Base-by-base conservation (phyloP, 2,329 filamentous ascomycete genomes). In the Talaromyces pinophilus region DNA sequence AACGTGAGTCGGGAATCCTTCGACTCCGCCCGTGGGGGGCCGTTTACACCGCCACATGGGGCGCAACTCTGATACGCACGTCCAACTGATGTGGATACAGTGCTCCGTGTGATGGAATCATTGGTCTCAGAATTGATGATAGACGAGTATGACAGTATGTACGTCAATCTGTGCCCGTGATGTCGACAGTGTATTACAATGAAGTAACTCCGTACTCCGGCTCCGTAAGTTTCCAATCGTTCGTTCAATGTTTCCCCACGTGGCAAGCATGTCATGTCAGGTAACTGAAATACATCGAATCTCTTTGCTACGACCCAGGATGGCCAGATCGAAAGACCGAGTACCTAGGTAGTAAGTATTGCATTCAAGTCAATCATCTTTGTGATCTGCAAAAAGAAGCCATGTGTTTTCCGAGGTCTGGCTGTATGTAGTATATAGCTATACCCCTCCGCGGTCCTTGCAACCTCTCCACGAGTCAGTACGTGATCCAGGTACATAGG, bases 51-150 rank as follows among this genome's bases (percentile, higher is more conserved):
- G 33, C 54, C 33, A 38, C 33, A 22, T 22, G 52, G 28, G 52
- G 52, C 52, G 50, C 50, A 54, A 54, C 50, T 22, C 13, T 33
- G 25, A 54, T 35, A 54, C 50, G 50, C 52, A 54, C 50, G 50
- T 54, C 10, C 50, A 54, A 33, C 5, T 22, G n/a, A 3, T 13
- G 52, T 55, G 52, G 52, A 55, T n/a, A 55, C 52, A 33, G 17
- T 55, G 52, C 52, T 55, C 30, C 30, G 30, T 35, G 52, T 33
- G 52, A 19, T 55, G 52, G 52, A 33, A 13, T 55, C 52, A 55
- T 55, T 55, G 52, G 52, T 17, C 30, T 35, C 25, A 15, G 15
- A 11, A 52, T 28, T 25, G 19, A 52, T 48, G n/a, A 50, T 50
- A 50, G 6, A 13, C 11, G 25, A 25, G 13, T 52, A 28, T 6